phyloP scores from a whole-genome alignment of 164 flowering plant genomes.

The Protea cynaroides region DNA sequence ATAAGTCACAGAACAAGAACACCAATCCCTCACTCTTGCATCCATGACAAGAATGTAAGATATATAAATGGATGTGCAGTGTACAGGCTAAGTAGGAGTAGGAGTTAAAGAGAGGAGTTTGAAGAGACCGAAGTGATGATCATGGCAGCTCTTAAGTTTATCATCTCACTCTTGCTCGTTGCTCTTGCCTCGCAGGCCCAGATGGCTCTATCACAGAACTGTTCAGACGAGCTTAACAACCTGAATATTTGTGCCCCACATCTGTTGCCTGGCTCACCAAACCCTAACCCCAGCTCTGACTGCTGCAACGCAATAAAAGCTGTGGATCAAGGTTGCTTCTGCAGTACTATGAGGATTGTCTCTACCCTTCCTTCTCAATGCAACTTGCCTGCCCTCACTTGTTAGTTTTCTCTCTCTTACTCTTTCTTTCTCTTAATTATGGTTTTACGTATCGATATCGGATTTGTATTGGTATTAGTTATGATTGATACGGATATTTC shows the following conservation, averaged over 20 bases:
- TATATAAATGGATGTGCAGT: too few relatives aligned
- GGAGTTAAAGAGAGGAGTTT: too few relatives aligned
- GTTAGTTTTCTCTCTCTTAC: constrained; percentile 15
- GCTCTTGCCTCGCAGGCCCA: constrained; percentile 6
- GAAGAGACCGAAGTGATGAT: too few relatives aligned
- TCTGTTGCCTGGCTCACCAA: constrained; percentile 39
- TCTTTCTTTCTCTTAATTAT: too few relatives aligned
- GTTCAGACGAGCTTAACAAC: constrained; percentile 29
- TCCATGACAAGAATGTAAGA: too few relatives aligned
- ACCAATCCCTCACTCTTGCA: too few relatives aligned
- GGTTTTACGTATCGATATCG: too few relatives aligned
- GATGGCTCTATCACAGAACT: constrained; percentile 19
- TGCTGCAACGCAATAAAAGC: constrained; percentile 51
- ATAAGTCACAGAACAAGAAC: too few relatives aligned
- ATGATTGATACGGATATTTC: too few relatives aligned
- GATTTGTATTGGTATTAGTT: too few relatives aligned
- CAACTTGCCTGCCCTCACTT: constrained; percentile 42
- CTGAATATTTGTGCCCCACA: constrained; percentile 44
- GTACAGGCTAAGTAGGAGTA: too few relatives aligned
- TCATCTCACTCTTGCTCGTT: not conserved
- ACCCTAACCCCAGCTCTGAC: constrained; percentile 26
- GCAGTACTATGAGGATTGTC: constrained; percentile 53
- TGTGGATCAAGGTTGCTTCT: constrained; percentile 39
- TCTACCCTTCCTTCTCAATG: constrained; percentile 47
- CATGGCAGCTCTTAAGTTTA: constrained; percentile 10